Evolutionary conservation across 768 basidiomycete species (phyloP), one percentile per base, ranked within the genome.

Genomic region (Lentinula raphanica): DNA sequence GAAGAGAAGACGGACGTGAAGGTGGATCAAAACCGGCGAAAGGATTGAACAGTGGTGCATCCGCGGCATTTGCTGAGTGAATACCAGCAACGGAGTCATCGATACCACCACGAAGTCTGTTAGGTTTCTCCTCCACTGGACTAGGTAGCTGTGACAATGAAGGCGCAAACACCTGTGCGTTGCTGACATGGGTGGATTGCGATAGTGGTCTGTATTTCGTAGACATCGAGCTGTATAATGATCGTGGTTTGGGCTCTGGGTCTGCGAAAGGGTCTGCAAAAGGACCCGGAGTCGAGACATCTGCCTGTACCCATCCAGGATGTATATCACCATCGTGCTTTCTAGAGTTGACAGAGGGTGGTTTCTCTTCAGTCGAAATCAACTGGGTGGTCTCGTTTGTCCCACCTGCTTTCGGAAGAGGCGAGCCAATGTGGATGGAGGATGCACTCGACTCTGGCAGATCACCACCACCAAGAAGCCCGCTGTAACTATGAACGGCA

Each of bases 261-360:
- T 53, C 51, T 36, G 36, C 25, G n/a, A 53, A 53, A 25, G 51
- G 51, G 36, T 53, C 51, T 53, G 35, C n/a, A n/a, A n/a, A n/a
- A n/a, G n/a, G n/a, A n/a, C n/a, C 13, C 32, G 32, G 32, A 3
- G 49, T 50, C 6, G 29, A 35, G 9, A 32, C n/a, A 25, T 53
- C 51, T 11, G 27, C 36, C 6, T 39, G 51, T 13, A 53, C 38
- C 32, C 32, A 53, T 36, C 51, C 51, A 35, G n/a, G 49, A 12
- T 39, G 25, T 2, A n/a, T 8, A 5, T 50, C n/a, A 19, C 49
- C 19, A 31, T 7, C 21, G 19, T 50, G 49, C 8, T 9, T 4
- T 7, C 3, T n/a, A 21, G 49, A 21, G 49, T 17, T n/a, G 49
- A 17, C n/a, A n/a, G 23, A 25, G 7, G 19, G 17, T 50, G 5